Evolutionary conservation across 768 basidiomycete species (phyloP).

Genomic region (Podaxis sp.): DNA sequence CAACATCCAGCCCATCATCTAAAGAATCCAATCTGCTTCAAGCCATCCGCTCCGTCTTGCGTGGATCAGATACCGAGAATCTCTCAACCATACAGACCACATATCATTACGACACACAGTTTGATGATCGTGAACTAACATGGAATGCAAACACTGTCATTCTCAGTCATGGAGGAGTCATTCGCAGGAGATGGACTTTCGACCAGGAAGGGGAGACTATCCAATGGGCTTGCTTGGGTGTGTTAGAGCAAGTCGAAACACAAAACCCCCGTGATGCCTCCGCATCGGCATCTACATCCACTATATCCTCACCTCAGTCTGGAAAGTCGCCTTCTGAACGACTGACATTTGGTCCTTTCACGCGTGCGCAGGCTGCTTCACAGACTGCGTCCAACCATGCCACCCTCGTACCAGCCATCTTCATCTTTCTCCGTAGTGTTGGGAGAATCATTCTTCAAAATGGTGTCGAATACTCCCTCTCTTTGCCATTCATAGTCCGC

Average conservation of each 20-base stretch:
- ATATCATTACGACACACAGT: slow-evolving; percentile 33
- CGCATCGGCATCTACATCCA: slow-evolving; percentile 22
- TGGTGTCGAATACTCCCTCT: slow-evolving; percentile 72
- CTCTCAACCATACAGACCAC: slow-evolving; percentile 38
- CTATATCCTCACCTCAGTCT: slow-evolving; percentile 13
- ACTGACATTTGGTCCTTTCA: slow-evolving; percentile 55
- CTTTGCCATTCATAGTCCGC: slow-evolving; percentile 76
- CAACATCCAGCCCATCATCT: slow-evolving; percentile 15
- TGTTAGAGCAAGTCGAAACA: slow-evolving; percentile 49
- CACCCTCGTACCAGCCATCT: slow-evolving; percentile 53
- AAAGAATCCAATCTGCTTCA: slow-evolving; percentile 42
- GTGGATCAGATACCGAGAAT: slow-evolving; percentile 43
- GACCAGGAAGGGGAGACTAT: slow-evolving; percentile 65
- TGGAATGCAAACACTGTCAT: slow-evolving; percentile 68
- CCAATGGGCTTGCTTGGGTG: slow-evolving; percentile 78
- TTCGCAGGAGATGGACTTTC: slow-evolving; percentile 73
- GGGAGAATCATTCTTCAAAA: slow-evolving; percentile 68
- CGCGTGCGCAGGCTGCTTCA: slow-evolving; percentile 35
- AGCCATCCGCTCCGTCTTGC: slow-evolving; percentile 57
- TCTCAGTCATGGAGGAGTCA: slow-evolving; percentile 61
- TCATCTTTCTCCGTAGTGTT: slow-evolving; percentile 73
- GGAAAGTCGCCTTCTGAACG: slow-evolving; percentile 16
- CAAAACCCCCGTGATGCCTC: slow-evolving; percentile 28
- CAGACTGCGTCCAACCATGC: slow-evolving; percentile 30
- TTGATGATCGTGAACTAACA: slow-evolving; percentile 55